These are phyloP conservation scores for Primulina tabacum DNA, from an alignment of 257 asterid species.

Conservation along the genomic window DNA sequence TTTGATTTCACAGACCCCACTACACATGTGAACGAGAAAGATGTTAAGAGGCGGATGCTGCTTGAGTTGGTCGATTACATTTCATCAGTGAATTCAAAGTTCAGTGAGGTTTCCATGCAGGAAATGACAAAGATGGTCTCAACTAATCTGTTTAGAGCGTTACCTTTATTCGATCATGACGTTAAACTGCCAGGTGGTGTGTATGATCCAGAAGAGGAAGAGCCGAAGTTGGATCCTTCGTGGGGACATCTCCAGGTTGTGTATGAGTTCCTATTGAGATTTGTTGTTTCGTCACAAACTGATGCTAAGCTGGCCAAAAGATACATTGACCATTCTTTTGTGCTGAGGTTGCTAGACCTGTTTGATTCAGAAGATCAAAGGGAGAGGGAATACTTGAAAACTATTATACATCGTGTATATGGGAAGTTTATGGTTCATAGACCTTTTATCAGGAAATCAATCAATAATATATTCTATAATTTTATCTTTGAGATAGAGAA, in stretches of 20 bases:
- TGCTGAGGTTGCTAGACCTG: conserved; percentile 41
- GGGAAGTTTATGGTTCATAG: conserved; percentile 46
- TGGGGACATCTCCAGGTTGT: conserved; percentile 46
- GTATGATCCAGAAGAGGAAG: conserved; percentile 43
- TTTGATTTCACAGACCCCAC: conserved; percentile 36
- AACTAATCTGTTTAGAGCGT: conserved; percentile 37
- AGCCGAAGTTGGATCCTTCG: conserved; percentile 35
- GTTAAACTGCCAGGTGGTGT: conserved; percentile 25
- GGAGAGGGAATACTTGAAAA: conserved; percentile 43
- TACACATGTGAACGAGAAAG: conserved; percentile 34
- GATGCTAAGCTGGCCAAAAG: conserved; percentile 44
- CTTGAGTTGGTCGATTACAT: conserved; percentile 41
- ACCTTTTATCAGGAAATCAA: conserved; percentile 41
- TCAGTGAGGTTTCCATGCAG: conserved; percentile 37
- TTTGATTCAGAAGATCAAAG: conserved; percentile 45
- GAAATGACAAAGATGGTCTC: conserved; percentile 39
- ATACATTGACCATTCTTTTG: conserved; percentile 41
- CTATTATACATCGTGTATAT: conserved; percentile 38
- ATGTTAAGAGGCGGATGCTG: conserved; percentile 39
- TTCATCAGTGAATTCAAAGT: conserved; percentile 30
- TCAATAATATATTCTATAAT: conserved; percentile 36
- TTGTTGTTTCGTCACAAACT: conserved; percentile 33
- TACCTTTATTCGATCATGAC: conserved; percentile 31
- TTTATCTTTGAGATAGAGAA: conserved; percentile 42
- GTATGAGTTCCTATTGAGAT: conserved; percentile 39